These are phyloP conservation scores for Starmerella khaoyaiensis DNA, from an alignment of 805 yeast species.

Conservation along the genomic window DNA sequence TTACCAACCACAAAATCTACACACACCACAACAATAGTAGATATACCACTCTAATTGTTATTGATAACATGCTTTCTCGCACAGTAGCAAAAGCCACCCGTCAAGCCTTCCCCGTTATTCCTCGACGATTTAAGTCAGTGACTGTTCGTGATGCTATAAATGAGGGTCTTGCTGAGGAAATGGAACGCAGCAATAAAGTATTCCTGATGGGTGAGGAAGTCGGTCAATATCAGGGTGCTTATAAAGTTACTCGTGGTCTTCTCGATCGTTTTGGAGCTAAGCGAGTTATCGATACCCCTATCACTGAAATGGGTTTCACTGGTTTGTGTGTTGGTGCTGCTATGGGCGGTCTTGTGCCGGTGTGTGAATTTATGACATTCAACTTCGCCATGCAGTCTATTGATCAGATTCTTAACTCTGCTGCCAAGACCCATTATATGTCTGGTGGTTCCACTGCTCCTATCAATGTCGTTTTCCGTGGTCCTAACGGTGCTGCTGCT, in stretches of 20 bases:
- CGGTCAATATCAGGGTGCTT: constrained; percentile 98
- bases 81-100: too few species aligned
- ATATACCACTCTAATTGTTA: too few species aligned
- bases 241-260: constrained; percentile 90
- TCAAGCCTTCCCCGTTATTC: constrained; percentile 11
- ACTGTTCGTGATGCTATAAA: constrained; percentile 97
- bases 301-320: constrained; percentile 98
- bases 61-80: too few species aligned
- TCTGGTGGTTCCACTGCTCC: constrained; percentile 92
- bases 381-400: constrained; percentile 99
- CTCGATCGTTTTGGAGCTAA: constrained; percentile 90
- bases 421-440: constrained; percentile 98
- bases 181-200: constrained; percentile 88
- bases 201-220: constrained; percentile 98
- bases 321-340: constrained; percentile 94
- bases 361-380: constrained; percentile 97
- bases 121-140: constrained; percentile 29
- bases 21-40: too few species aligned
- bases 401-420: constrained; percentile 96
- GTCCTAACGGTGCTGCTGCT: constrained; percentile 99
- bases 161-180: constrained; percentile 90
- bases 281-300: constrained; percentile 91
- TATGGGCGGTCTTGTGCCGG: constrained; percentile 90
- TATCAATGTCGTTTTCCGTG: constrained; percentile 95
- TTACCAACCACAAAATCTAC: too few species aligned